Conservation (phyloP, 1,284 basidiomycete species). For the Leccinum pachyderme region DNA sequence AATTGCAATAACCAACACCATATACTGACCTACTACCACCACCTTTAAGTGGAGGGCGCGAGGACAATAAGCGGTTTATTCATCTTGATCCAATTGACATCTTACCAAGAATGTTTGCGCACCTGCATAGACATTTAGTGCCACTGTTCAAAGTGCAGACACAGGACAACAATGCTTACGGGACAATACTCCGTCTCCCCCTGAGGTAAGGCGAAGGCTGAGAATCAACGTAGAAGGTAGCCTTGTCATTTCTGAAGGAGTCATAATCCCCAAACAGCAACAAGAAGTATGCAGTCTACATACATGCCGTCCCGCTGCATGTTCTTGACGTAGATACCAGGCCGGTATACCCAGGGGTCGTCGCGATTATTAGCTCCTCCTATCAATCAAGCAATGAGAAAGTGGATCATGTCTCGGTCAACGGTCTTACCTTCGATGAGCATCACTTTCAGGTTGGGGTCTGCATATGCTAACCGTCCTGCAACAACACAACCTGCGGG, state of each 20-base stretch:
- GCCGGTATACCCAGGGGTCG: constrained; percentile 72
- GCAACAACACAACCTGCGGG: constrained; percentile 69
- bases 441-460: constrained; percentile 72
- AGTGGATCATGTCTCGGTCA: background rate
- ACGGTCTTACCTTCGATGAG: constrained; percentile 58
- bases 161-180: constrained; percentile 40
- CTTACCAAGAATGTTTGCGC: constrained; percentile 64
- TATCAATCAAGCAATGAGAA: constrained; percentile 20
- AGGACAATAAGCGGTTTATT: background rate
- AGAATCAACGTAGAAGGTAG: constrained; percentile 66
- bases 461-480: constrained; percentile 66
- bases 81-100: constrained; percentile 1
- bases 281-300: constrained; percentile 17
- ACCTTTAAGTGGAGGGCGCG: constrained; percentile 30
- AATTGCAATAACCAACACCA: background rate
- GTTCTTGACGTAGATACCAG: constrained; percentile 66
- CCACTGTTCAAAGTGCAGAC: background rate
- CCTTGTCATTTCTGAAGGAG: constrained; percentile 60
- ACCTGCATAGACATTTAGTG: constrained; percentile 37
- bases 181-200: constrained; percentile 64
- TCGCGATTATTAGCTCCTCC: constrained; percentile 70
- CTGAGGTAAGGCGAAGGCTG: constrained; percentile 56
- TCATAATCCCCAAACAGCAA: background rate
- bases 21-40: constrained; percentile 49
- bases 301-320: constrained; percentile 70